Conservation (phyloP, 495 filamentous ascomycete species). For the Glarea lozoyensis region DNA sequence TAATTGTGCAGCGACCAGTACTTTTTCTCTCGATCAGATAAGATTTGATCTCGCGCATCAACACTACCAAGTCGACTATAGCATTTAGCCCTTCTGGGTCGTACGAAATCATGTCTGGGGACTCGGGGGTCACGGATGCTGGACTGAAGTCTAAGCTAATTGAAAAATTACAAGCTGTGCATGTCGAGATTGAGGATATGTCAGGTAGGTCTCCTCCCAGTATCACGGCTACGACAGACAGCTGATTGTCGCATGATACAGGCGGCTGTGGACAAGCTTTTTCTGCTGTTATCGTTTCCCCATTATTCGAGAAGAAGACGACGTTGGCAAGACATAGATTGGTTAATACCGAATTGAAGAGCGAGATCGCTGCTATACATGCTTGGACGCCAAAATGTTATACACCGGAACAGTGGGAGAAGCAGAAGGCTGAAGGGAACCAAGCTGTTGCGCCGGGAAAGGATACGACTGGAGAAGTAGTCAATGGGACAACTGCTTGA, state of each 20-base stretch:
- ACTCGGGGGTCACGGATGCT: slow-evolving; percentile 58
- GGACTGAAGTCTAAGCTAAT: slow-evolving; percentile 59
- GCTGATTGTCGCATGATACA: slow-evolving; percentile 24
- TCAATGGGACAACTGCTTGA: slow-evolving; percentile 18
- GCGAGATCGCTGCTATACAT: slow-evolving; percentile 92
- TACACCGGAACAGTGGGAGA: slow-evolving; percentile 90
- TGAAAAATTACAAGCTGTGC: slow-evolving; percentile 63
- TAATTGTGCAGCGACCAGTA: no score
- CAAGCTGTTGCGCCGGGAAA: slow-evolving; percentile 19
- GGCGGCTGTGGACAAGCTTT: slow-evolving; percentile 95
- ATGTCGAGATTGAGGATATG: slow-evolving; percentile 89
- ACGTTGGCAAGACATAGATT: slow-evolving; percentile 81
- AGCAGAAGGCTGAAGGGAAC: slow-evolving; percentile 36
- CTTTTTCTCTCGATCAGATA: slow-evolving; percentile 7
- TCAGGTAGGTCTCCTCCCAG: slow-evolving; percentile 53
- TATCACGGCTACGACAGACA: neutral
- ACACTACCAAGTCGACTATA: no score
- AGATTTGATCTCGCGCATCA: no score
- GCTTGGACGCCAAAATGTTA: slow-evolving; percentile 98
- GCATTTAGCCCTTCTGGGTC: no score
- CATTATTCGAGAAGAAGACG: slow-evolving; percentile 77
- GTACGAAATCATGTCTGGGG: slow-evolving; percentile 33
- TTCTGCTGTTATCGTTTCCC: slow-evolving; percentile 83
- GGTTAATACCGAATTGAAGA: slow-evolving; percentile 79
- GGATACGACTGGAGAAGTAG: slow-evolving; percentile 17